phyloP scores from a whole-genome alignment of 345 rosid species.

The Dimocarpus longan region DNA sequence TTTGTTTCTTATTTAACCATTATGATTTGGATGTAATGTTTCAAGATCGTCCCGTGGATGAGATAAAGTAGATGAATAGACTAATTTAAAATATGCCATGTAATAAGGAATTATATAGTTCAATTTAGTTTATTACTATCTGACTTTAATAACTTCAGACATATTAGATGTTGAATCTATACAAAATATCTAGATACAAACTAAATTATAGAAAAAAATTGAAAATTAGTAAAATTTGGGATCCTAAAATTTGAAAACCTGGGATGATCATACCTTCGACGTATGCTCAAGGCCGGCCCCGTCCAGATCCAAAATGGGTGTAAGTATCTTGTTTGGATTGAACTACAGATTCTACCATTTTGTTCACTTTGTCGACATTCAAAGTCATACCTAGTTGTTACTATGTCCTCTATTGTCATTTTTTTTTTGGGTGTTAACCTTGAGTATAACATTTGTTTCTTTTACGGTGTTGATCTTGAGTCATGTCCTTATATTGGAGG shows the following conservation, averaged over 20 bases:
- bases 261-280: too few relatives aligned
- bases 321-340: conserved; percentile 39
- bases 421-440: not conserved
- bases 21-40: not conserved
- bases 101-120: too few relatives aligned
- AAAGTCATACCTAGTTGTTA: not conserved
- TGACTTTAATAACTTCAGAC: too few relatives aligned
- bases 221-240: too few relatives aligned
- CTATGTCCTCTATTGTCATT: not conserved
- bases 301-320: conserved; percentile 96
- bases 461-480: not conserved
- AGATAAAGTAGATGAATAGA: not conserved
- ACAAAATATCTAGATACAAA: not conserved
- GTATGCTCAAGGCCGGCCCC: too few relatives aligned
- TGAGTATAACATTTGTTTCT: not conserved
- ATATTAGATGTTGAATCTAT: not conserved
- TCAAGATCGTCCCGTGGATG: not conserved
- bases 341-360: not conserved
- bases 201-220: too few relatives aligned
- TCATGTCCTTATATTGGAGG: too few relatives aligned
- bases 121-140: too few relatives aligned
- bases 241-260: too few relatives aligned
- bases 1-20: not conserved
- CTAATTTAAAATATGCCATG: not conserved
- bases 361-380: not conserved